Evolutionary conservation across 2,329 filamentous ascomycete genomes (phyloP), one percentile per base, ranked within the genome.

Genomic region (Harringtonia aguacate): DNA sequence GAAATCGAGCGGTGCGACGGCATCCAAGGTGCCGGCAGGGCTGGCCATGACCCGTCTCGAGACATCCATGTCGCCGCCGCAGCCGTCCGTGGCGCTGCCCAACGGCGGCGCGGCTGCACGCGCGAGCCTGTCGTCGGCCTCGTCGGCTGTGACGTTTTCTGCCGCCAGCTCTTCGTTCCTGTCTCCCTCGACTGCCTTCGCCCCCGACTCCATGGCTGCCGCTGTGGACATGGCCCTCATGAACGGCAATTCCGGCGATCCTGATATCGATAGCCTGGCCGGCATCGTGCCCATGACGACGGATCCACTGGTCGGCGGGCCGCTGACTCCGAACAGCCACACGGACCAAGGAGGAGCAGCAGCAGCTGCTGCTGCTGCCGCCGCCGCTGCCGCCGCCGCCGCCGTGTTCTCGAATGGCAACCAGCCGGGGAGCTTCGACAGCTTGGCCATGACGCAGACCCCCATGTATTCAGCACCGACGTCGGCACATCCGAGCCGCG

Each of bases 11-110:
- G 73, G 33, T 1, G 47, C 73, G 34, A 75, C 77, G 15, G 63
- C n/a, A n/a, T n/a, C 68, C 29, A 86, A 86, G 59, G 66, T 94
- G 14, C 84, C 86, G 1, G 79, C 75, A 17, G 80, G 77, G 15
- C 63, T 94, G 53, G 75, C 81, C 8, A 94, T 95, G 88, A 94
- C 88, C 2, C 79, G 79, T 44, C 68, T 92, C 30, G 84, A 92
- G 52, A 80, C 77, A 2, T 66, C 61, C 39, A n/a, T 52, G 56
- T 34, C 41, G 14, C 43, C 47, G 4, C 73, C 53, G 56, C 66
- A 54, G 56, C 64, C 48, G 52, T 57, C 44, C 55, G 58, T 51
- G 56, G 64, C 53, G 50, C 17, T 62, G 46, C 6, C 53, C 44
- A 41, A 45, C 47, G 31, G 38, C 47, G 31, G 38, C 56, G 42